Percentiles rank a stretch among this genome's conserved stretches.
Conservation (phyloP, 2,329 filamentous ascomycete genomes). For the Fonsecaea pugnacius region DNA sequence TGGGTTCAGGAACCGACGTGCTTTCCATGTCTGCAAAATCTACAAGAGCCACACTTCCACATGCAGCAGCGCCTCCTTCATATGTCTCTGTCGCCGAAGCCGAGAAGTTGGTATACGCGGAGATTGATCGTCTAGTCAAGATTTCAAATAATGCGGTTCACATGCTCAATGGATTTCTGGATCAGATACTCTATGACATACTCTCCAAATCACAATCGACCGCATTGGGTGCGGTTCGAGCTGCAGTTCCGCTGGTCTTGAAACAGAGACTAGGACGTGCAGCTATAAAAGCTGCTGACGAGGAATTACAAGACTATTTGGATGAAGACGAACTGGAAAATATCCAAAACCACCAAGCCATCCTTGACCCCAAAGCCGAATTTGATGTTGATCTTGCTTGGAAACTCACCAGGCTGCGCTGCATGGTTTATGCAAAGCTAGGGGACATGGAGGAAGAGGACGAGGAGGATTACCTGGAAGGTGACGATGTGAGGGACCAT, state of each 20-base stretch:
- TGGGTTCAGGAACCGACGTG: constrained; percentile 38
- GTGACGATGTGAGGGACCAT: constrained; percentile 67
- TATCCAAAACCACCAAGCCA: constrained; percentile 59
- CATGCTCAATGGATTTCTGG: constrained; percentile 88
- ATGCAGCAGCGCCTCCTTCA: constrained; percentile 70
- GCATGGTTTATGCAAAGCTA: constrained; percentile 97
- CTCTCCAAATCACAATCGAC: constrained; percentile 81
- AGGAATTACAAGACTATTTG: constrained; percentile 85
- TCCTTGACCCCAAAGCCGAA: constrained; percentile 55
- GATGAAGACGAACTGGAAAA: constrained; percentile 74
- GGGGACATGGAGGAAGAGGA: constrained; percentile 98
- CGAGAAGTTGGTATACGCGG: constrained; percentile 86
- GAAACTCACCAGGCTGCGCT: constrained; percentile 88
- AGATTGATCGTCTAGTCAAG: constrained; percentile 76
- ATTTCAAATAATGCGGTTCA: constrained; percentile 74
- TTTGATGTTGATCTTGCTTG: constrained; percentile 94
- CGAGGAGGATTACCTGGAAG: constrained; percentile 83
- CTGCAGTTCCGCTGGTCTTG: constrained; percentile 82
- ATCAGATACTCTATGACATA: constrained; percentile 89
- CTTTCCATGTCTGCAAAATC: constrained; percentile 35
- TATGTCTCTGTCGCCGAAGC: constrained; percentile 89
- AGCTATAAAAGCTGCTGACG: constrained; percentile 79
- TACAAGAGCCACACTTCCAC: constrained; percentile 26
- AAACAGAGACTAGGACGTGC: constrained; percentile 87
- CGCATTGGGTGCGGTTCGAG: constrained; percentile 72